Evolutionary conservation across 2,329 filamentous ascomycete genomes (phyloP), one percentile per base, ranked within the genome.

Genomic region (Aspergillus phoenicis): DNA sequence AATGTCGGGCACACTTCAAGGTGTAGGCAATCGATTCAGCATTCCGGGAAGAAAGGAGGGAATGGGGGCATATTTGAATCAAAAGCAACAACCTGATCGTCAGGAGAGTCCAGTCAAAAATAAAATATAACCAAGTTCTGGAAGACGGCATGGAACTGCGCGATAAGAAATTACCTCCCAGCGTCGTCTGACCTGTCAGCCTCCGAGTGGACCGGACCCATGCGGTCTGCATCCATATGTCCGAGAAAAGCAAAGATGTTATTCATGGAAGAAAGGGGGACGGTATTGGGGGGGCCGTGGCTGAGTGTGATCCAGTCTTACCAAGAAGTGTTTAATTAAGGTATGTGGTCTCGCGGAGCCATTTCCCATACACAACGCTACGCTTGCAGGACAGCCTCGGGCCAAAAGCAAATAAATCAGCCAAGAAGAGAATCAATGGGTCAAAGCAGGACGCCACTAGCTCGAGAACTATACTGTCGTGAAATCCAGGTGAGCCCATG

Each of bases 1-100:
- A 71, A 74, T 74, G 68, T 57, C 57, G 67, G 65, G 57, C 57
- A 65, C 59, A 65, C 63, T 69, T 73, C 67, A 68, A 30, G 7
- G 15, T n/a, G 71, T 70, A 71, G 43, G 52, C 38, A 55, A 60
- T 64, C 58, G 53, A 69, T 58, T 57, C 61, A 47, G 58, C 64
- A 68, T 68, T 66, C 65, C 66, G 58, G 47, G 47, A 43, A 45
- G 43, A 52, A 41, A 55, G 28, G 33, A 36, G 33, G 33, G 33
- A 36, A 36, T 36, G 33, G 43, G 51, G 54, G 52, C 54, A 51
- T 57, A 62, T 62, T 62, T 62, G 52, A 59, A 47, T 17, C 58
- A 28, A 33, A 48, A 22, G 51, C 52, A 53, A 60, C 48, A 30
- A 55, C 33, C 20, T 11, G 41, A 58, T 41, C 39, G 17, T 22